Percentiles rank a stretch among this genome's conserved stretches.
These are phyloP conservation scores for Trichoderma afroharzianum DNA, from an alignment of 2,329 filamentous ascomycete species.

Conservation along the genomic window DNA sequence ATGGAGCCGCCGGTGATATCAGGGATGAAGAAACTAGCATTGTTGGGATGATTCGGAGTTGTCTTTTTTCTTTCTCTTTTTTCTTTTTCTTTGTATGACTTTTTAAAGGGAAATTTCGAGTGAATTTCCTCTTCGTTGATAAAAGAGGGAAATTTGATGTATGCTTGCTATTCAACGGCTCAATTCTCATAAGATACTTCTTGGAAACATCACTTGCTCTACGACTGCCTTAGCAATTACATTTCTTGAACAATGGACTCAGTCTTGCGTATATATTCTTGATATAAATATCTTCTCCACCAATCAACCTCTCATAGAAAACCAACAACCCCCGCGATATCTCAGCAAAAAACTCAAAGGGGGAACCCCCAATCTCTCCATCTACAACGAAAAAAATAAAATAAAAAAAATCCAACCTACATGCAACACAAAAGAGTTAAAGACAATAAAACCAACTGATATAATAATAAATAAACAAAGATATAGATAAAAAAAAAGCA, in stretches of 20 bases:
- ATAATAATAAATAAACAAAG: not conserved
- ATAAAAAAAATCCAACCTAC: not conserved
- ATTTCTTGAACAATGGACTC: not conserved
- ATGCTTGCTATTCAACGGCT: not conserved
- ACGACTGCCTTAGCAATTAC: no score
- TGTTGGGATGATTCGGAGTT: slow-evolving; percentile 41
- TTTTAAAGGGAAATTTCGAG: not conserved
- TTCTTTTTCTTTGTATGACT: not conserved
- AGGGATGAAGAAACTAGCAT: slow-evolving; percentile 46
- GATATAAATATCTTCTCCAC: not conserved
- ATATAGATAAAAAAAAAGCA: slow-evolving; percentile 18
- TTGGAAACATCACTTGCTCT: not conserved
- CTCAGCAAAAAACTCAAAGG: no score
- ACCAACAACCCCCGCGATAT: no score
- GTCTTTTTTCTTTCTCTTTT: not conserved
- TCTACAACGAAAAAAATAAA: not conserved
- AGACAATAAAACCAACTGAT: not conserved
- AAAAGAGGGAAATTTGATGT: not conserved
- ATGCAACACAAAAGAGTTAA: not conserved
- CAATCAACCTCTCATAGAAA: not conserved
- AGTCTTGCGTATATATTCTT: not conserved
- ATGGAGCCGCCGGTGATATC: slow-evolving; percentile 49
- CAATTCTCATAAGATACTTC: not conserved
- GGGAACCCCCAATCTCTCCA: not conserved
- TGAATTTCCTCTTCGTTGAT: not conserved